These are phyloP conservation scores for Glarea lozoyensis DNA, from an alignment of 495 filamentous ascomycete genomes.

Conservation along the genomic window DNA sequence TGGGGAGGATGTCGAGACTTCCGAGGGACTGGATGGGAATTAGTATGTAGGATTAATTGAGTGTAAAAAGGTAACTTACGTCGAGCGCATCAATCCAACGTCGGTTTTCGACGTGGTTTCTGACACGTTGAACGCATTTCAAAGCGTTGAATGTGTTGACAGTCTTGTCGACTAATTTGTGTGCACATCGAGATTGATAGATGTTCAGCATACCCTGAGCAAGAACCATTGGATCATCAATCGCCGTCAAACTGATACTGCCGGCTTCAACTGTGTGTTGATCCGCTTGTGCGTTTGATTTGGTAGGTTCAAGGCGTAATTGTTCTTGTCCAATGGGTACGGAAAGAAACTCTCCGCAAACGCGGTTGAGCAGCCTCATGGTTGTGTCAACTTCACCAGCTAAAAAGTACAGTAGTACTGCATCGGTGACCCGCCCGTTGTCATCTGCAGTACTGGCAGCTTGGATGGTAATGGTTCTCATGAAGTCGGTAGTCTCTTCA, in stretches of 20 bases:
- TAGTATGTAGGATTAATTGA: too few species aligned
- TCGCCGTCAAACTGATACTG: constrained; percentile 72
- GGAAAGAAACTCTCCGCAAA: constrained; percentile 79
- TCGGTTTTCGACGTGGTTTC: constrained; percentile 55
- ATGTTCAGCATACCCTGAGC: constrained; percentile 78
- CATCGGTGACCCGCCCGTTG: constrained; percentile 83
- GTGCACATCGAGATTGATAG: too few species aligned
- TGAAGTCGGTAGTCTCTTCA: constrained; percentile 68
- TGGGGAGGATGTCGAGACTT: constrained; percentile 56
- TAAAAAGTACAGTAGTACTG: constrained; percentile 87
- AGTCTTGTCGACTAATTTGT: too few species aligned
- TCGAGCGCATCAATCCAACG: constrained; percentile 74
- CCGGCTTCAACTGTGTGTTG: constrained; percentile 57
- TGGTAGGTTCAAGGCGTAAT: constrained; percentile 67
- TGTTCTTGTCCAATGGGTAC: constrained; percentile 71
- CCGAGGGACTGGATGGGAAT: constrained; percentile 4
- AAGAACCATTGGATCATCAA: constrained; percentile 76
- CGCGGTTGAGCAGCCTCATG: constrained; percentile 76
- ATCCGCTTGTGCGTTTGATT: constrained; percentile 43
- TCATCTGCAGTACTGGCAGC: constrained; percentile 89
- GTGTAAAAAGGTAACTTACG: too few species aligned
- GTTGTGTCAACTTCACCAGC: constrained; percentile 92
- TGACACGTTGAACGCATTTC: too few species aligned
- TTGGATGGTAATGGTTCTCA: constrained; percentile 78
- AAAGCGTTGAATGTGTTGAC: too few species aligned